Percentiles rank a stretch among this genome's conserved stretches.
Evolutionary conservation across 345 rosid genomes (phyloP).

Genomic region (Cochlearia excelsa): DNA sequence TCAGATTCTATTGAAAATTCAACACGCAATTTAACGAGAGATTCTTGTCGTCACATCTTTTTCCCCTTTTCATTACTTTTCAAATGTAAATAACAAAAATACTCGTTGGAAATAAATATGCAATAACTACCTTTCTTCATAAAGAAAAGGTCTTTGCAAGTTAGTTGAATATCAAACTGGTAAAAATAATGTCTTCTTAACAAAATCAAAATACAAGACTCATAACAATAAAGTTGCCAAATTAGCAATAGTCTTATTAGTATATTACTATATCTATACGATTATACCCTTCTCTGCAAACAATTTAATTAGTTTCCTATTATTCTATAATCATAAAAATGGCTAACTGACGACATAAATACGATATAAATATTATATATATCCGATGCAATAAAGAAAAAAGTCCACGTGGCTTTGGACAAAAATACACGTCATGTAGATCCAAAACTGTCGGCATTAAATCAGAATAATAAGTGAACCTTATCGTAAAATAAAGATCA

Average conservation of each 20-base stretch:
- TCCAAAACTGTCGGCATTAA: conserved; percentile 32
- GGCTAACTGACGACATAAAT: no score
- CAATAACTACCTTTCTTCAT: not conserved
- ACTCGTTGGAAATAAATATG: conserved; percentile 9
- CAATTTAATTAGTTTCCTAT: no score
- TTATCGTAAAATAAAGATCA: conserved; percentile 14
- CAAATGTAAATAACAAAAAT: conserved; percentile 3
- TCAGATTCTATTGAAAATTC: not conserved
- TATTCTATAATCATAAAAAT: no score
- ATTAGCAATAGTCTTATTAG: no score
- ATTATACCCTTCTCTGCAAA: no score
- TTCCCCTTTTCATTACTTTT: conserved; percentile 6
- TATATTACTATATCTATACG: no score
- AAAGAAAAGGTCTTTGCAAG: conserved; percentile 3
- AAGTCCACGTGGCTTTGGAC: not conserved
- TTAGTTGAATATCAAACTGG: no score
- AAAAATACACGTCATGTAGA: conserved; percentile 19
- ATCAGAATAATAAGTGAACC: conserved; percentile 31
- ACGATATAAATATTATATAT: no score
- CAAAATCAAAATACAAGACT: no score
- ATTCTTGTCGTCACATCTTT: conserved; percentile 22
- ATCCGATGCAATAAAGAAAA: not conserved
- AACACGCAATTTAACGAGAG: conserved; percentile 17
- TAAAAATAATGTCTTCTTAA: no score
- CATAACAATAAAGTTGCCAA: no score